Percentiles rank a stretch among this genome's conserved stretches.
Evolutionary conservation across 768 basidiomycete species (phyloP).

Genomic region (Xerocomus brunneocitrinus): DNA sequence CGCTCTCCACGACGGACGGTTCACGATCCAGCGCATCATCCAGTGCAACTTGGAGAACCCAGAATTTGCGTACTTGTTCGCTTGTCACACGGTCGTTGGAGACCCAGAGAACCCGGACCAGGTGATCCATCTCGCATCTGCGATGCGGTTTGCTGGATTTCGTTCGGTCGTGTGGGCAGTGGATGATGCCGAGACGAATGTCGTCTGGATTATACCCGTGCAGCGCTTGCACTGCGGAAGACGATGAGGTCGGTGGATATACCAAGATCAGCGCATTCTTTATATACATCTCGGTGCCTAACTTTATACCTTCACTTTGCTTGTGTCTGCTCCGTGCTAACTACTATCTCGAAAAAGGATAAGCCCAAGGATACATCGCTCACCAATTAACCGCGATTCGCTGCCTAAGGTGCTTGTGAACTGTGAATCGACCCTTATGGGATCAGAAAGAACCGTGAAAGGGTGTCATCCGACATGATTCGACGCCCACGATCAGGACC

Average conservation of each 20-base stretch:
- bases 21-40: background rate
- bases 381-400: no score
- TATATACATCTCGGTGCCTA: background rate
- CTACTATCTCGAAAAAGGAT: no score
- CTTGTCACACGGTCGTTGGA: background rate
- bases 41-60: background rate
- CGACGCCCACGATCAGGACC: no score
- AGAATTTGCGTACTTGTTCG: background rate
- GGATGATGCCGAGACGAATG: background rate
- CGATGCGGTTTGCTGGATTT: background rate
- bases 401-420: no score
- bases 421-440: no score
- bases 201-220: background rate
- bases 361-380: no score
- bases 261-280: background rate
- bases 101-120: background rate
- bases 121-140: background rate
- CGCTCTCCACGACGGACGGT: no score
- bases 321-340: no score
- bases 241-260: background rate
- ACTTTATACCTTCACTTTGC: no score
- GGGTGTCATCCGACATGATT: no score
- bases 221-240: background rate
- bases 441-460: no score
- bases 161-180: background rate